Base-by-base conservation (phyloP, 1,284 basidiomycete genomes). In the Porphyrellus sp. region DNA sequence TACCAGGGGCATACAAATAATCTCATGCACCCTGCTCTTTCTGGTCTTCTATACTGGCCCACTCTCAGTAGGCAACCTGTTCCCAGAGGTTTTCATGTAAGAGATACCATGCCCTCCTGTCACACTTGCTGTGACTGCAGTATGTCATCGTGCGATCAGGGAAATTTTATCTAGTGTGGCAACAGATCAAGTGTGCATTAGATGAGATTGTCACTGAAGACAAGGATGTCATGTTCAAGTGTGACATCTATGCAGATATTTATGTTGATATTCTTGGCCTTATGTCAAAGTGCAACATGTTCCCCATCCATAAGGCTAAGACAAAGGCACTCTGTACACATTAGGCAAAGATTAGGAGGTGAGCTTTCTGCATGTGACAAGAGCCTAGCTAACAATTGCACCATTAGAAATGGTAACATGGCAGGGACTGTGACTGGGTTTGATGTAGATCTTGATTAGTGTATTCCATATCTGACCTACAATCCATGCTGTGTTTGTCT, bases 201-300 rank as follows among this genome's bases (percentile, higher is more conserved):
- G 31, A 33, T 15, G 16, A 33, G 31, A 33, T 33, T 33, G 31
- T 33, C 16, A 15, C 31, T 33, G 13, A 45, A 27, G 37, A 28
- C 12, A 51, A 39, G 42, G 49, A 51, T 12, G 49, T 54, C 24
- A 15, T n/a, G 5, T 57, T 57, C 46, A 57, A 54, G 34, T 16
- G 3, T 27, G 49, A 57, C 12, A 16, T 54, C 28, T 54, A 57
- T 21, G 31, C 9, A 2, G 49, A 49, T 15, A 28, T 54, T 5
- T 51, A 54, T 12, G 5, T 49, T 16, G 16, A 54, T 31, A 20
- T 57, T 8, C 39, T 51, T 15, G 30, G 42, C 11, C 46, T 51
- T 12, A 57, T 54, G 42, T 13, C 6, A 1, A 54, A 57, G 15
- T 52, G 49, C n/a, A n/a, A 57, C 25, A 33, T 24, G 2, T 41